Evolutionary conservation across 1,284 basidiomycete genomes (phyloP).

Genomic region (Salmacisia buchloeana): DNA sequence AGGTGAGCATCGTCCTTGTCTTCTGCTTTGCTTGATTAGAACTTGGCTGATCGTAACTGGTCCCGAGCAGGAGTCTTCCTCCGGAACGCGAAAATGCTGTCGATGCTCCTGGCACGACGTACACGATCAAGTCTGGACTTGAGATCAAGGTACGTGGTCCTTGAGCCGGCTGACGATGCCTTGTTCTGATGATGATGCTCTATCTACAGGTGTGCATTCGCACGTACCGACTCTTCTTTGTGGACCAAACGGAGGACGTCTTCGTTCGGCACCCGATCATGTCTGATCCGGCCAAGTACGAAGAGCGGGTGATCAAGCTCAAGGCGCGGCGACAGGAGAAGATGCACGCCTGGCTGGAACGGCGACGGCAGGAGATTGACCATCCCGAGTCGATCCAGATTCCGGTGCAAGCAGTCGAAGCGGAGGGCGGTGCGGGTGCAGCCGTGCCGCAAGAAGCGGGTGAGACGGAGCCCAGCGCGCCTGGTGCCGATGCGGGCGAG

Average conservation of each 20-base stretch:
- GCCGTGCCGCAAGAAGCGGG: neutral
- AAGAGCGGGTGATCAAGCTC: neutral
- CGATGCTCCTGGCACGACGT: conserved; percentile 26
- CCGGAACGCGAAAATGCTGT: conserved; percentile 21
- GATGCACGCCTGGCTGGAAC: conserved; percentile 35
- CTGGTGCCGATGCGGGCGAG: no score
- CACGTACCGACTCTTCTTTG: conserved; percentile 54
- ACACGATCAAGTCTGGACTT: conserved; percentile 59
- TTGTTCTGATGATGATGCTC: conserved; percentile 11
- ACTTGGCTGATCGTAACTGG: neutral
- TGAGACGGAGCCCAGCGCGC: neutral
- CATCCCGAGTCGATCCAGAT: neutral
- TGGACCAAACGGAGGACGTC: conserved; percentile 51
- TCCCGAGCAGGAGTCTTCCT: conserved; percentile 7
- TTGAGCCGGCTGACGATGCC: neutral
- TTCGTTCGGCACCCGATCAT: conserved; percentile 29
- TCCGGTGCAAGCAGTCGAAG: neutral
- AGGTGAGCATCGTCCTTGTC: conserved; percentile 13
- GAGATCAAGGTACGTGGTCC: conserved; percentile 30
- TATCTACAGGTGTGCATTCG: conserved; percentile 50
- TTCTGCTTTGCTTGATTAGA: no score
- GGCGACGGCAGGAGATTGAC: conserved; percentile 30
- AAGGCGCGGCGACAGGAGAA: conserved; percentile 15
- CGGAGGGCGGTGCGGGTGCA: neutral
- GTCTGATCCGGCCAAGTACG: neutral